phyloP scores from a whole-genome alignment of 331 rosid species.

The Erythrophleum ivorense region DNA sequence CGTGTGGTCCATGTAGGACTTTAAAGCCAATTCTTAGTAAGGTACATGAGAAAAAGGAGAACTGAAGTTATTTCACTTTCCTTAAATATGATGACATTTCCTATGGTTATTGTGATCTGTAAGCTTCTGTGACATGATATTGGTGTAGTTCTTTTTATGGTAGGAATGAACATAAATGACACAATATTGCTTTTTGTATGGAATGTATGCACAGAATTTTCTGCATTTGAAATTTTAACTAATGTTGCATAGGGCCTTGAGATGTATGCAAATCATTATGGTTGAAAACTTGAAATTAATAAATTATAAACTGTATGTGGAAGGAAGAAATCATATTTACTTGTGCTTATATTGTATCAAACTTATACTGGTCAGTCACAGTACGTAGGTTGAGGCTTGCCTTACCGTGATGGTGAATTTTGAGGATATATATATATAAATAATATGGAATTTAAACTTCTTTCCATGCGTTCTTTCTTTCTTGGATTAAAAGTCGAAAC shows the following conservation, averaged over 20 bases:
- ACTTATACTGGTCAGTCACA: no score
- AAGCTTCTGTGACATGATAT: slow-evolving; percentile 22
- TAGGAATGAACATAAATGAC: not conserved
- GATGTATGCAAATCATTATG: not conserved
- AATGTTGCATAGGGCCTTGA: no score
- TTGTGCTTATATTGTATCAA: not conserved
- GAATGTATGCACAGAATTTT: no score
- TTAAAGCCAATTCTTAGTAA: slow-evolving; percentile 92
- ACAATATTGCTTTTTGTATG: not conserved
- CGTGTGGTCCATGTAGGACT: slow-evolving; percentile 94
- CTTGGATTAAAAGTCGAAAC: not conserved
- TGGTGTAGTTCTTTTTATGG: not conserved
- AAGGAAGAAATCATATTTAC: not conserved
- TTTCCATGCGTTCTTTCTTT: not conserved
- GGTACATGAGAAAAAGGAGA: slow-evolving; percentile 52
- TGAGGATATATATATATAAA: no score
- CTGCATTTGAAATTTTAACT: no score
- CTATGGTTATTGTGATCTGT: slow-evolving; percentile 1
- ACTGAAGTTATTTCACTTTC: slow-evolving; percentile 20
- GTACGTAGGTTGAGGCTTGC: no score
- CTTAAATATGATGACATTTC: slow-evolving; percentile 15
- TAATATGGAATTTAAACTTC: not conserved
- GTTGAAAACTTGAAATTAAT: not conserved
- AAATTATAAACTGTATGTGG: not conserved
- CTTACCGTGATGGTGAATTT: no score